Conservation (phyloP, 768 basidiomycete genomes). For the Xerocomellus dryophilus region DNA sequence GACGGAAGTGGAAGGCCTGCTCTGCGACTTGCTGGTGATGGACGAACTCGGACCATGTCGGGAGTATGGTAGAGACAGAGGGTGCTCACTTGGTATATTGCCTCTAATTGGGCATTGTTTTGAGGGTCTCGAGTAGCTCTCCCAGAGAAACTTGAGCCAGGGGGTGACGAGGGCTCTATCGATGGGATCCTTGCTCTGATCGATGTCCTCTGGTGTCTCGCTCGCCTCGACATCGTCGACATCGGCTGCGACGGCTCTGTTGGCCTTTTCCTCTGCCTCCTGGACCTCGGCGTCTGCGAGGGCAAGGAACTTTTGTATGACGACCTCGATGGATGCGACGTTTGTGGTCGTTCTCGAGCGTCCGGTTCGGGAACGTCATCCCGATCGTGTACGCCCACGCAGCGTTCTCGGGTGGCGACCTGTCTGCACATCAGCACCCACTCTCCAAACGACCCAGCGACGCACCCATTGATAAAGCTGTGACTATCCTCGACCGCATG, state of each 20-base stretch:
- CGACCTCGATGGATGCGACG: slow-evolving; percentile 87
- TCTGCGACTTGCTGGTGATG: slow-evolving; percentile 80
- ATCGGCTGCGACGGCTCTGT: slow-evolving; percentile 70
- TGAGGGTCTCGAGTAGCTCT: slow-evolving; percentile 96
- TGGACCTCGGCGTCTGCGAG: slow-evolving; percentile 78
- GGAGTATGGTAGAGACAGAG: too few relatives aligned
- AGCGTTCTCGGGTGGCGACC: slow-evolving; percentile 67
- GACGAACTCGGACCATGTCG: too few relatives aligned
- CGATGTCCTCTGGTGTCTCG: slow-evolving; percentile 92
- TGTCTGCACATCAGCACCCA: slow-evolving; percentile 27
- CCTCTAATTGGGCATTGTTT: slow-evolving; percentile 93
- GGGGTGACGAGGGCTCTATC: slow-evolving; percentile 94
- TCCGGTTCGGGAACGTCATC: slow-evolving; percentile 85
- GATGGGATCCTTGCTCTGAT: slow-evolving; percentile 91
- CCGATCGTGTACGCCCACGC: slow-evolving; percentile 69
- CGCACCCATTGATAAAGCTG: slow-evolving; percentile 87
- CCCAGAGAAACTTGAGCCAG: slow-evolving; percentile 97
- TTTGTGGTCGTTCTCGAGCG: slow-evolving; percentile 60
- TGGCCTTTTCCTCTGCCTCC: slow-evolving; percentile 84
- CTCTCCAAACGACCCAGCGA: slow-evolving; percentile 12
- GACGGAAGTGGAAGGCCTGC: slow-evolving; percentile 96
- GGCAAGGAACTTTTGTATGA: slow-evolving; percentile 82
- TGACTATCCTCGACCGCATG: slow-evolving; percentile 86
- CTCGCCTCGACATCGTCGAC: slow-evolving; percentile 95
- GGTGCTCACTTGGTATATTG: too few relatives aligned